Base-by-base conservation (phyloP, 1,139 yeast species). In the Wickerhamomyces sp. region DNA sequence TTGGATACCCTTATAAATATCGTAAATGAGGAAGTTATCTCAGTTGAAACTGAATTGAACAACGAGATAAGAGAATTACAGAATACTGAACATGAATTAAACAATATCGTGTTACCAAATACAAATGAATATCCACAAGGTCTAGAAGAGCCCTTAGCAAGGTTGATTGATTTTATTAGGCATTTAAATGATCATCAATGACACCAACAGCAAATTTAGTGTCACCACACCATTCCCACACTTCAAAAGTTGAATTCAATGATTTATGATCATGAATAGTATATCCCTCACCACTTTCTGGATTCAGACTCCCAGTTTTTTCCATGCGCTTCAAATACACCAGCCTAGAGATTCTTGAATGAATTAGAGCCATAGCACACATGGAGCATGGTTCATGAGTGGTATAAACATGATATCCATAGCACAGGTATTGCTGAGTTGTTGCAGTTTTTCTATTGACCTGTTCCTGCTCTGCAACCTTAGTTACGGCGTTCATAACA, bases 311-410 rank as follows among this genome's bases (percentile, higher is more conserved):
- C 3, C 89, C 89, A 0, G 84, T 76, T 14, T 44, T 41, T 0
- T 57, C 49, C 45, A 72, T 68, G 7, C 70, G 61, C 35, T 68
- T 63, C 19, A 86, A 49, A 58, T 81, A 92, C 1, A 86, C 67
- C 29, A 92, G 64, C 41, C 89, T 67, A 13, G 78, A 72, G 2
- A 94, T 73, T 35, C 99, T 70, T 1, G 97, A 90, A 59, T 94
- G 98, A 10, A 90, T 82, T 28, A 94, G 67, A 0, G 97, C 98
- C 99, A 94, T 94, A 8, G 86, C 67, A 56, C 99, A 94, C 97
- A 92, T 94, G 0, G 87, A 76, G 58, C 98, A 94, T 1, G 98
- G 99, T 58, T 94, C 98, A 57, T 89, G 96, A 0, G 96, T 84
- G 1, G 94, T 84, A 55, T 86, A 89, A 0, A 92, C 89, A 45